Evolutionary conservation across 352 stramenopile species (phyloP).

Genomic region (Phytophthora pisi): DNA sequence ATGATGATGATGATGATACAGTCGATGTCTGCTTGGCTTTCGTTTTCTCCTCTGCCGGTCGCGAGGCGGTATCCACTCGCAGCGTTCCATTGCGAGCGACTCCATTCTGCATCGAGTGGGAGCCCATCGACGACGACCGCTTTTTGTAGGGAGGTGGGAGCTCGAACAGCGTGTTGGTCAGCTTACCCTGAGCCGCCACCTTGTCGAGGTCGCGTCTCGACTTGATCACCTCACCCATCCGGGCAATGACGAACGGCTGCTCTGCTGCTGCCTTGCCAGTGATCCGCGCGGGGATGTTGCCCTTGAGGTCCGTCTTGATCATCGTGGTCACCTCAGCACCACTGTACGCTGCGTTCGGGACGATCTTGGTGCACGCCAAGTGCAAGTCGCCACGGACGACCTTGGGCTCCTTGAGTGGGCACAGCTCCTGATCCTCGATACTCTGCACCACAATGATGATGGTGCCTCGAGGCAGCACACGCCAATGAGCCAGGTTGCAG

Average conservation of each 20-base stretch:
- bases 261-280: conserved; percentile 65
- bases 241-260: conserved; percentile 67
- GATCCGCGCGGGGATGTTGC: conserved; percentile 68
- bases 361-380: conserved; percentile 69
- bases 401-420: conserved; percentile 72
- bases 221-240: conserved; percentile 61
- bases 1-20: background rate
- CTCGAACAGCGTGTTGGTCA: conserved; percentile 59
- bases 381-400: conserved; percentile 71
- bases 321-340: conserved; percentile 68
- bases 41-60: background rate
- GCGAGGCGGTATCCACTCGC: conserved; percentile 6
- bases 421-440: conserved; percentile 61
- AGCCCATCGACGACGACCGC: conserved; percentile 19
- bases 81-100: background rate
- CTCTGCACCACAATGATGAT: conserved; percentile 76
- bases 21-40: background rate
- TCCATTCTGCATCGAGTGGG: conserved; percentile 3
- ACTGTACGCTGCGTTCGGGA: conserved; percentile 62
- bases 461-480: conserved; percentile 59
- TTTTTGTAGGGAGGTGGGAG: conserved; percentile 10
- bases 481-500: conserved; percentile 74
- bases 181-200: conserved; percentile 40
- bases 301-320: conserved; percentile 77
- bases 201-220: conserved; percentile 46